Conservation (phyloP, 2,329 filamentous ascomycete genomes). For the Fusarium pseudograminearum region DNA sequence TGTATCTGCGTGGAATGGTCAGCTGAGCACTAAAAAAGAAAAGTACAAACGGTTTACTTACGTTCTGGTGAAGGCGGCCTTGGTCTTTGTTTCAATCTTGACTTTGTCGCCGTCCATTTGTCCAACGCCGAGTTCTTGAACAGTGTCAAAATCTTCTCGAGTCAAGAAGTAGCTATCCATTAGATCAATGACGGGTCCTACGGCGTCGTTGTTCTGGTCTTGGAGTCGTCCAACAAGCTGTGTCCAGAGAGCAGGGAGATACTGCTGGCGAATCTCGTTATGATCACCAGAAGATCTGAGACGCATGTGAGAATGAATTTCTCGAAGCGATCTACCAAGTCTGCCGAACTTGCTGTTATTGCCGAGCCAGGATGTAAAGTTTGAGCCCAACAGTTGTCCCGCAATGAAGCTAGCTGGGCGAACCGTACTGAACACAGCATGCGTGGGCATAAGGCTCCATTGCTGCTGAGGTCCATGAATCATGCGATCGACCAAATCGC, state of each 20-base stretch:
- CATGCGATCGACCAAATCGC: conserved; percentile 96
- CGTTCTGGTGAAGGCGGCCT: conserved; percentile 88
- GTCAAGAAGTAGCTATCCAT: conserved; percentile 99
- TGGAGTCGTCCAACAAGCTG: conserved; percentile 80
- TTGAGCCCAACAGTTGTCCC: conserved; percentile 79
- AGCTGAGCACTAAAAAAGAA: not conserved
- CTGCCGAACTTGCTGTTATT: conserved; percentile 90
- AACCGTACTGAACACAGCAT: conserved; percentile 95
- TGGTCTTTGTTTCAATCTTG: conserved; percentile 86
- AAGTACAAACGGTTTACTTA: conserved; percentile 62
- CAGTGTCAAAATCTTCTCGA: conserved; percentile 92
- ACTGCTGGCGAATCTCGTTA: conserved; percentile 94
- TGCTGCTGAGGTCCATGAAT: conserved; percentile 98
- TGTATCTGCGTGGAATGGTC: conserved; percentile 72
- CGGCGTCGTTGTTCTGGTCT: conserved; percentile 82
- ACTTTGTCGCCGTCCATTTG: conserved; percentile 80
- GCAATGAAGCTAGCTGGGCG: conserved; percentile 88
- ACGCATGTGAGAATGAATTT: conserved; percentile 97
- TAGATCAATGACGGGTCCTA: conserved; percentile 86
- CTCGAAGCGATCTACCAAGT: conserved; percentile 84
- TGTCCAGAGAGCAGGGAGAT: conserved; percentile 89
- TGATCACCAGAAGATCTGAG: conserved; percentile 89
- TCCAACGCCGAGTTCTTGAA: conserved; percentile 91
- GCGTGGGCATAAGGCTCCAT: conserved; percentile 97
- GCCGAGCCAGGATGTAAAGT: conserved; percentile 92